Percentiles rank a stretch among this genome's conserved stretches.
Conservation (phyloP, 768 basidiomycete species). For the Boletellus ananiceps region DNA sequence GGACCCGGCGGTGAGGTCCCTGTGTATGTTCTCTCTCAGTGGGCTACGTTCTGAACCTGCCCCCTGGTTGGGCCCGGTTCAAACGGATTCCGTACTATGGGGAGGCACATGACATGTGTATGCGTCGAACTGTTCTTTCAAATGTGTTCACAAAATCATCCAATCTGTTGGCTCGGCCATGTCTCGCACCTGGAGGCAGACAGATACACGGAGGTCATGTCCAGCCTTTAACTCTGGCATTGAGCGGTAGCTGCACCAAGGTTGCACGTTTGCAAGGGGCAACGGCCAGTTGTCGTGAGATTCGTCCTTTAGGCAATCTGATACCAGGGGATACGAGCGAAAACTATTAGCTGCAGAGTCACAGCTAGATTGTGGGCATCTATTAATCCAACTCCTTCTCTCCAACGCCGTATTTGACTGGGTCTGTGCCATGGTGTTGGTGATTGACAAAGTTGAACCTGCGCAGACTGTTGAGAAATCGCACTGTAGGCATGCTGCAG, state of each 20-base stretch:
- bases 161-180: conserved; percentile 37
- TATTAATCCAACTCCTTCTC: conserved; percentile 24
- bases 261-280: neutral
- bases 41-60: neutral
- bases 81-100: conserved; percentile 36
- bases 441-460: conserved; percentile 98
- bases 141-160: conserved; percentile 29
- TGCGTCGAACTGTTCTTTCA: conserved; percentile 32
- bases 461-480: conserved; percentile 9
- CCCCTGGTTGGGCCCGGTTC: conserved; percentile 25
- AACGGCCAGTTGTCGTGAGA: neutral
- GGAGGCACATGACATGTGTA: conserved; percentile 28
- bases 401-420: conserved; percentile 66
- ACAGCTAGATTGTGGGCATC: conserved; percentile 6
- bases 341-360: conserved; percentile 1
- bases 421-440: conserved; percentile 78
- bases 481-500: neutral
- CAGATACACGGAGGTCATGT: conserved; percentile 31
- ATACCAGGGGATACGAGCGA: neutral
- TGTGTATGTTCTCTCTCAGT: neutral
- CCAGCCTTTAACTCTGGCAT: conserved; percentile 24
- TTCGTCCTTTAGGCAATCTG: neutral
- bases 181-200: conserved; percentile 35
- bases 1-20: conserved; percentile 51
- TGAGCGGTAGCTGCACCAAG: neutral